phyloP scores from a whole-genome alignment of 192 early-diverging fungal genomes.

The Backusella circina region DNA sequence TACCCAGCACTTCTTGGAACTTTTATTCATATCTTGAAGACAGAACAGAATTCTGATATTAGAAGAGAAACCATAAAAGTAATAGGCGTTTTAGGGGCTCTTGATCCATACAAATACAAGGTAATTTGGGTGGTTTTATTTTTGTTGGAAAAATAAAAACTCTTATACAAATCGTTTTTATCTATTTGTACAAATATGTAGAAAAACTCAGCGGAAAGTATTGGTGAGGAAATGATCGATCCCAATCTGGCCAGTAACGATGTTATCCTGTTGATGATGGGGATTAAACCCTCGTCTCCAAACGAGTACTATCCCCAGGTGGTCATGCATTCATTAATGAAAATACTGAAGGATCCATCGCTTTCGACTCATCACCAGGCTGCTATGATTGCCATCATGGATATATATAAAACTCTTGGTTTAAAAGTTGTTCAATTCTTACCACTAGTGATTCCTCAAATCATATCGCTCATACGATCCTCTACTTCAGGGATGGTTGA shows the following conservation, averaged over 20 bases:
- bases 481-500: constrained; percentile 76
- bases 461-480: constrained; percentile 78
- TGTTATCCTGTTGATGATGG: constrained; percentile 52
- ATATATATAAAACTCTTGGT: constrained; percentile 87
- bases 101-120: constrained; percentile 84
- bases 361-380: constrained; percentile 78
- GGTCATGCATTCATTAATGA: constrained; percentile 82
- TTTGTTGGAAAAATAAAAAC: neutral
- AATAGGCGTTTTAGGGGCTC: constrained; percentile 92
- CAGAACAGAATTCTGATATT: constrained; percentile 68
- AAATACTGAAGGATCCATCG: constrained; percentile 80
- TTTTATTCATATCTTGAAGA: constrained; percentile 77
- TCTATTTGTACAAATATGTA: constrained; percentile 11
- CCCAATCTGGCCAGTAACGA: constrained; percentile 50
- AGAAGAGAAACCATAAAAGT: constrained; percentile 84
- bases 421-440: constrained; percentile 86
- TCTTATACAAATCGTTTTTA: too few species aligned
- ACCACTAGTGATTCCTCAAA: constrained; percentile 87
- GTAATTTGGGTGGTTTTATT: constrained; percentile 17
- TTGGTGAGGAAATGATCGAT: constrained; percentile 47
- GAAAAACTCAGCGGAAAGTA: constrained; percentile 43
- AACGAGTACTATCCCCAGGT: constrained; percentile 91
- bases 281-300: constrained; percentile 71
- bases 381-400: constrained; percentile 87
- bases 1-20: constrained; percentile 79